Percentiles rank a stretch among this genome's conserved stretches.
Evolutionary conservation across 306 rosid species (phyloP).

Genomic region (Ziziphus jujuba): DNA sequence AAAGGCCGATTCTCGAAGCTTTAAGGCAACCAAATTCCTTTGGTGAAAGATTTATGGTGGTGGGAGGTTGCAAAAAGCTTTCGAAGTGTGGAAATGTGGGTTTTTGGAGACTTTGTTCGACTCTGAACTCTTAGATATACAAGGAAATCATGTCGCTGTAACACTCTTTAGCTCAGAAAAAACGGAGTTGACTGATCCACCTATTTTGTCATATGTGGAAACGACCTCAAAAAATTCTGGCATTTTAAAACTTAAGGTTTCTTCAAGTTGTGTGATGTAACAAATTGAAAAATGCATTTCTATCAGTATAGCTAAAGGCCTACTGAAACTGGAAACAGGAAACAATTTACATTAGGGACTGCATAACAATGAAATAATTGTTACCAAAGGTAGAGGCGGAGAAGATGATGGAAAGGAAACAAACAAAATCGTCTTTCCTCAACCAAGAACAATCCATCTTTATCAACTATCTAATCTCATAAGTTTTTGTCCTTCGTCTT

Average conservation of each 20-base stretch:
- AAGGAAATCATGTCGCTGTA: background rate
- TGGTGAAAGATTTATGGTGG: too few relatives aligned
- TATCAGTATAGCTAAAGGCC: background rate
- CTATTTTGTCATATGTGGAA: background rate
- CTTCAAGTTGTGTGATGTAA: background rate
- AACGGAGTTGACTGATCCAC: background rate
- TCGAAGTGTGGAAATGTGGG: constrained; percentile 1
- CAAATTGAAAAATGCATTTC: background rate
- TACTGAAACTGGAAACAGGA: background rate
- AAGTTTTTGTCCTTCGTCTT: background rate
- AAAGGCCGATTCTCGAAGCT: too few relatives aligned
- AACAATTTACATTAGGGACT: background rate
- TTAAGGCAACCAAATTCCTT: too few relatives aligned
- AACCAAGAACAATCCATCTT: background rate
- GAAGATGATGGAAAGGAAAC: background rate
- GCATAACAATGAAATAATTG: background rate
- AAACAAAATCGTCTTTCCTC: background rate
- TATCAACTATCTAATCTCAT: background rate
- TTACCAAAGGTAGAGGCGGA: background rate
- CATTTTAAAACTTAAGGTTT: background rate
- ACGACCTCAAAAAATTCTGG: constrained; percentile 3
- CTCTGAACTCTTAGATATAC: background rate
- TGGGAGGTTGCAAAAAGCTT: too few relatives aligned
- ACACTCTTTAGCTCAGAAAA: background rate
- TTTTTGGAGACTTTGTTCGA: constrained; percentile 9